A percentile compares a stretch with the other conserved stretches of the same genome.
These are phyloP conservation scores for Dothistroma septosporum DNA, from an alignment of 2,329 filamentous ascomycete species.

Conservation along the genomic window DNA sequence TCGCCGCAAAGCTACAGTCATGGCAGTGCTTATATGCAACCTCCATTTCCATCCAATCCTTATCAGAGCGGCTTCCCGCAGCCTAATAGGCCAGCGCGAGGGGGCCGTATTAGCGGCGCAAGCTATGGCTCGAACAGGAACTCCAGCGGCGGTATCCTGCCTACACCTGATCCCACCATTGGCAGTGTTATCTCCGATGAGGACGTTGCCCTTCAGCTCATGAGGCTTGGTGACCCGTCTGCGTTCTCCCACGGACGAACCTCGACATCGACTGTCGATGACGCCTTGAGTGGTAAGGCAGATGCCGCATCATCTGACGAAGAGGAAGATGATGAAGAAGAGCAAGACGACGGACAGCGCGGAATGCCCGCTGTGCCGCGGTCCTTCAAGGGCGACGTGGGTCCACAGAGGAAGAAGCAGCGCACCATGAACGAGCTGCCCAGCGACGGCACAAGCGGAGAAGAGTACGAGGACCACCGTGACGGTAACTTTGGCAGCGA, in stretches of 20 bases:
- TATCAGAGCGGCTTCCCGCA: slow-evolving; percentile 23
- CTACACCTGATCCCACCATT: slow-evolving; percentile 94
- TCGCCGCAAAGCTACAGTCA: slow-evolving; percentile 72
- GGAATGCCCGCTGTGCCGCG: slow-evolving; percentile 27
- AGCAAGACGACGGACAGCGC: slow-evolving; percentile 65
- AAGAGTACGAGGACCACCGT: slow-evolving; percentile 53
- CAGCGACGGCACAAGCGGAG: slow-evolving; percentile 60
- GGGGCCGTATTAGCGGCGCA: slow-evolving; percentile 47
- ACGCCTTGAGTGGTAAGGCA: slow-evolving; percentile 85
- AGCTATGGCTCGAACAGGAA: slow-evolving; percentile 40
- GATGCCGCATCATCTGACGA: slow-evolving; percentile 70
- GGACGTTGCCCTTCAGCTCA: slow-evolving; percentile 93
- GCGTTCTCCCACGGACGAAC: slow-evolving; percentile 91
- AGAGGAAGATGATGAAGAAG: slow-evolving; percentile 70
- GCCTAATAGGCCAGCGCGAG: slow-evolving; percentile 54
- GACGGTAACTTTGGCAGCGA: slow-evolving; percentile 54
- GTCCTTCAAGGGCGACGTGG: slow-evolving; percentile 27
- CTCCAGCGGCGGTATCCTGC: slow-evolving; percentile 61
- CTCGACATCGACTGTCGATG: slow-evolving; percentile 87
- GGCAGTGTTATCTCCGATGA: slow-evolving; percentile 97
- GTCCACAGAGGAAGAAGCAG: slow-evolving; percentile 36
- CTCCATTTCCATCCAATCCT: slow-evolving; percentile 23
- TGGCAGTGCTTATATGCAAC: slow-evolving; percentile 19
- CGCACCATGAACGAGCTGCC: slow-evolving; percentile 47
- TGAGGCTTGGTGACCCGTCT: slow-evolving; percentile 89